phyloP scores from a whole-genome alignment of 352 stramenopile species.

The Phytophthora uliginosa region DNA sequence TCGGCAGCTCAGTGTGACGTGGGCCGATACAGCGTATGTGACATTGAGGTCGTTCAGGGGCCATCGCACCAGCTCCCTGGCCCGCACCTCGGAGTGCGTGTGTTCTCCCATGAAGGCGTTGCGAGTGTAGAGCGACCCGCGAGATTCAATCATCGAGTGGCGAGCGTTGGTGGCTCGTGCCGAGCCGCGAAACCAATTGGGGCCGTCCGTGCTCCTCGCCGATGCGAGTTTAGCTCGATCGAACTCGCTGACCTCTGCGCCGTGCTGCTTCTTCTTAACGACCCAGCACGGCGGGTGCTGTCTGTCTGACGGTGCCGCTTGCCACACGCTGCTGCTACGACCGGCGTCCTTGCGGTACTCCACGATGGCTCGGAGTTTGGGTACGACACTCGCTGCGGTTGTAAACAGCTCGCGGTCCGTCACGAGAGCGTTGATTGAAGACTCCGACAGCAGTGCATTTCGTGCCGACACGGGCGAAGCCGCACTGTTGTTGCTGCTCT shows the following conservation, averaged over 20 bases:
- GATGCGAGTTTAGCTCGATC: slow-evolving; percentile 45
- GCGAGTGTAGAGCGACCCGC: slow-evolving; percentile 25
- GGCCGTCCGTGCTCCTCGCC: slow-evolving; percentile 8
- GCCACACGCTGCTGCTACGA: slow-evolving; percentile 25
- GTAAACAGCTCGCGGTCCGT: slow-evolving; percentile 49
- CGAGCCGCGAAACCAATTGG: slow-evolving; percentile 24
- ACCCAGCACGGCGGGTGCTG: slow-evolving; percentile 40
- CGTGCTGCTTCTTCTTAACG: slow-evolving; percentile 54
- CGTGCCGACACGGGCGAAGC: slow-evolving; percentile 38
- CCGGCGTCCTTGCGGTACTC: slow-evolving; percentile 26
- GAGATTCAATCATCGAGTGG: slow-evolving; percentile 43
- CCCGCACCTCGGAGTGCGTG: slow-evolving; percentile 28
- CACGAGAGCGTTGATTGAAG: slow-evolving; percentile 44
- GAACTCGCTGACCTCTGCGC: slow-evolving; percentile 61
- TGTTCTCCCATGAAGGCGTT: slow-evolving; percentile 24
- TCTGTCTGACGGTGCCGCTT: slow-evolving; percentile 4
- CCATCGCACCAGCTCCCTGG: slow-evolving; percentile 43
- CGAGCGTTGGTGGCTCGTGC: slow-evolving; percentile 15
- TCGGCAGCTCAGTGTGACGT: slow-evolving; percentile 65
- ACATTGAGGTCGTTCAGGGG: slow-evolving; percentile 53
- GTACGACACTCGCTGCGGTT: slow-evolving; percentile 40
- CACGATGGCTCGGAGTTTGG: slow-evolving; percentile 49
- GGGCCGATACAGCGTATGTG: slow-evolving; percentile 62
- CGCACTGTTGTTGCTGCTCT: slow-evolving; percentile 44
- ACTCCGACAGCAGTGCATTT: slow-evolving; percentile 34